Base-by-base conservation (phyloP, 768 basidiomycete species). In the Leccinum variicolor region DNA sequence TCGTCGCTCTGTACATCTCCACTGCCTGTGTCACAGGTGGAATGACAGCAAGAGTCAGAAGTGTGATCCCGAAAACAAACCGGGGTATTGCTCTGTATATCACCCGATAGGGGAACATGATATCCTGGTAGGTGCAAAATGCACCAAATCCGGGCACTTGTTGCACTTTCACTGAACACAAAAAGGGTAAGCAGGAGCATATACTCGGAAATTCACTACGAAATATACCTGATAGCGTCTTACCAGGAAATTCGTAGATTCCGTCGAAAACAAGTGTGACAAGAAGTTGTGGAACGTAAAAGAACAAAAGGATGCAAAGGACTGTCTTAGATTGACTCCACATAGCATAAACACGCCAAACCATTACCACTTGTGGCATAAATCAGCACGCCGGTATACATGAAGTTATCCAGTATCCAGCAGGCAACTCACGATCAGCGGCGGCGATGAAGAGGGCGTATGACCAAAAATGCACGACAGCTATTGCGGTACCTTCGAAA, bases 321-420 rank as follows among this genome's bases (percentile, higher is more conserved):
- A 64, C 21, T 8, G 13, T 47, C 23, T 10, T 55, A n/a, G 61
- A 64, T 17, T 31, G 55, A n/a, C 23, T 19, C 54, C 56, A 64
- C 36, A 64, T 62, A n/a, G 58, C 51, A 25, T 64, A 63, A 5
- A 62, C 54, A 2, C 63, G 63, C 13, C 62, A 48, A 11, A 63
- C 43, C 62, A 64, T 64, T 28, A 64, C 26, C 19, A 64, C 63
- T 64, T 23, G 14, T 14, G 6, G 6, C 14, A 10, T 2, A n/a
- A 23, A 13, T 62, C 2, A 54, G 15, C 11, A 14, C n/a, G 15
- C 43, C 5, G 6, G 19, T 4, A 2, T 17, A 31, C 21, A 9
- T 3, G 0, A 9, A 47, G 17, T 5, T 4, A 3, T 7, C 6
- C 19, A 26, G 39, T 4, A 3, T 6, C 7, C 19, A 29, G 39